A percentile compares a stretch with the other conserved stretches of the same genome.
Evolutionary conservation across 371 early-diverging fungal species (phyloP).

Genomic region (Haplosporangium sp.): DNA sequence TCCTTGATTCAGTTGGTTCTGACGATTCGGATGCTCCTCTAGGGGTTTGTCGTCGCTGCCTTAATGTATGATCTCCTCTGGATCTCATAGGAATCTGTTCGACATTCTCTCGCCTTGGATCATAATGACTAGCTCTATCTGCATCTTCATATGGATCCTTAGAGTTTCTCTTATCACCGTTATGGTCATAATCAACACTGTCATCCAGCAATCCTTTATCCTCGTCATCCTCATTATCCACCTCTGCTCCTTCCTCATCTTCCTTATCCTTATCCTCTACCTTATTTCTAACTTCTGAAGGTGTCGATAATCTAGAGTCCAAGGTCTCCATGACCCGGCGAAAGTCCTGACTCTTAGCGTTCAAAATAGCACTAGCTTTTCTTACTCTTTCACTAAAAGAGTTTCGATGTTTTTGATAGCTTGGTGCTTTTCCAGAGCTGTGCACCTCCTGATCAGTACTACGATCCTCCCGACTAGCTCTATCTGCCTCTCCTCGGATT

Average conservation of each 20-base stretch:
- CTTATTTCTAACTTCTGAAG: neutral
- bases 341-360: neutral
- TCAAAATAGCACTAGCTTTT: too few species aligned
- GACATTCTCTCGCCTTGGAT: neutral
- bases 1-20: neutral
- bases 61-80: neutral
- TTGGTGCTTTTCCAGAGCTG: too few species aligned
- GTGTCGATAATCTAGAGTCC: too few species aligned
- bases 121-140: neutral
- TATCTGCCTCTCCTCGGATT: neutral
- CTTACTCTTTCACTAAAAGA: too few species aligned
- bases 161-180: too few species aligned
- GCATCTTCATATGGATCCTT: neutral
- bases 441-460: too few species aligned
- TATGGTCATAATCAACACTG: too few species aligned
- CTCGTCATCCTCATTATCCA: neutral
- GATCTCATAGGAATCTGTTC: neutral
- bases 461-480: neutral
- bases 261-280: neutral
- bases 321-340: neutral
- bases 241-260: neutral
- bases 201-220: too few species aligned
- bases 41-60: slow-evolving; percentile 3
- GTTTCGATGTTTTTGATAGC: too few species aligned
- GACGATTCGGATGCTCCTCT: neutral